Evolutionary conservation across 2,329 filamentous ascomycete genomes (phyloP).

Genomic region (Elsinoe perseae): DNA sequence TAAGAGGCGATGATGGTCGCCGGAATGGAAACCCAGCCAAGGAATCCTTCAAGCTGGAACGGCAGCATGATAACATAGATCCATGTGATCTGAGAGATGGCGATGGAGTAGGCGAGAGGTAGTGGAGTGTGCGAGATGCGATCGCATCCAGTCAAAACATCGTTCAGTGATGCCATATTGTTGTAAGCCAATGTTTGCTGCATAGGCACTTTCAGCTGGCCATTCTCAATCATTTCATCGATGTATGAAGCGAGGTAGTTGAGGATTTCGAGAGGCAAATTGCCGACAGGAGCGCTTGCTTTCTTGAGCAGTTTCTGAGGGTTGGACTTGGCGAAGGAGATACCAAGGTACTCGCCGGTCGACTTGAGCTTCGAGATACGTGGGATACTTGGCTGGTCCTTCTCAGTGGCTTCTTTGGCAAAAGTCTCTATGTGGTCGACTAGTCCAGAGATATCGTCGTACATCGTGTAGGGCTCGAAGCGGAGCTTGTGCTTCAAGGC

Average conservation of each 20-base stretch:
- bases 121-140: constrained; percentile 75
- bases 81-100: constrained; percentile 80
- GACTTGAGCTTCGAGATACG: constrained; percentile 22
- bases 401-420: constrained; percentile 45
- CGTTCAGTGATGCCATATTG: constrained; percentile 58
- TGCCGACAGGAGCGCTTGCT: constrained; percentile 64
- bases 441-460: constrained; percentile 63
- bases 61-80: constrained; percentile 73
- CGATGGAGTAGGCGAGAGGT: constrained; percentile 73
- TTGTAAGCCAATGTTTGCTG: constrained; percentile 53
- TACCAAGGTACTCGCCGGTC: constrained; percentile 62
- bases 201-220: constrained; percentile 49
- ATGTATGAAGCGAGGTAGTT: constrained; percentile 62
- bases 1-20: constrained; percentile 62
- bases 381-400: constrained; percentile 39
- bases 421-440: constrained; percentile 69
- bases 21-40: constrained; percentile 70
- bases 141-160: constrained; percentile 64
- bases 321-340: constrained; percentile 70
- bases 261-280: constrained; percentile 75
- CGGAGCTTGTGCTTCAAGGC: constrained; percentile 74
- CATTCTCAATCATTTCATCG: constrained; percentile 51
- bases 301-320: constrained; percentile 70
- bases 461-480: constrained; percentile 72
- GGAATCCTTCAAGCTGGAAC: constrained; percentile 62